These are phyloP conservation scores for Mychonastes homosphaera DNA, from an alignment of 139 green algal genomes.

Conservation along the genomic window DNA sequence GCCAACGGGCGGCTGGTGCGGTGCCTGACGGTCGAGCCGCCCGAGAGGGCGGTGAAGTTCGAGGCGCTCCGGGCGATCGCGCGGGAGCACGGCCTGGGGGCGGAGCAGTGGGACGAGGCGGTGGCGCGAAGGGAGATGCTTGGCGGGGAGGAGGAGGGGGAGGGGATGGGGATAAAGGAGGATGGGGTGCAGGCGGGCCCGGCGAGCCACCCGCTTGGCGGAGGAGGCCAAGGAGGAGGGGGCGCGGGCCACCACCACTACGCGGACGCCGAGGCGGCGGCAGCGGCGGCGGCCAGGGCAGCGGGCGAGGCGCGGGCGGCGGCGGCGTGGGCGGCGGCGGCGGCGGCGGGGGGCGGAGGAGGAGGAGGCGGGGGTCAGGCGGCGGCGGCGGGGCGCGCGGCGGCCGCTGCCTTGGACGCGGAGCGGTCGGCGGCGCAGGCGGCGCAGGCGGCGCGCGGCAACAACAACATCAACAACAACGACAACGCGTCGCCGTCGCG, in stretches of 20 bases:
- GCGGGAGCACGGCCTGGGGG: neutral
- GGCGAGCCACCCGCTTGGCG: neutral
- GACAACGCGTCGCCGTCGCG: too few relatives aligned
- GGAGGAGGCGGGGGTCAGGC: too few relatives aligned
- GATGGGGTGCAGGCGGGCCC: neutral
- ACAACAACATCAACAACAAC: too few relatives aligned
- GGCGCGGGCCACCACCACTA: neutral
- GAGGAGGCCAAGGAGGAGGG: neutral
- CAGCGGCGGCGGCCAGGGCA: slow-evolving; percentile 11
- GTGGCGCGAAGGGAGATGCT: slow-evolving; percentile 29
- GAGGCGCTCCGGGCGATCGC: slow-evolving; percentile 36
- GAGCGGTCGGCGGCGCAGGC: neutral
- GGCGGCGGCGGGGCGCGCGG: neutral
- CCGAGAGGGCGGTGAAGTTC: slow-evolving; percentile 33
- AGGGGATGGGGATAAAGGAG: too few relatives aligned
- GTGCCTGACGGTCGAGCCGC: slow-evolving; percentile 40
- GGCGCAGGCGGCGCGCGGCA: too few relatives aligned
- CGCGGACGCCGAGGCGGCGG: slow-evolving; percentile 8
- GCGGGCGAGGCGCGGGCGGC: slow-evolving; percentile 25
- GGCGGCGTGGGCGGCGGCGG: neutral
- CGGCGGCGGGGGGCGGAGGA: neutral
- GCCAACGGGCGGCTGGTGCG: slow-evolving; percentile 41
- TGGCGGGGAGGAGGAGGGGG: slow-evolving; percentile 4
- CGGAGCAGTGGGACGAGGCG: slow-evolving; percentile 33
- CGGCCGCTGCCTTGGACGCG: neutral